Evolutionary conservation across 345 rosid genomes (phyloP), one percentile per base, ranked within the genome.

Genomic region (Populus nigra): DNA sequence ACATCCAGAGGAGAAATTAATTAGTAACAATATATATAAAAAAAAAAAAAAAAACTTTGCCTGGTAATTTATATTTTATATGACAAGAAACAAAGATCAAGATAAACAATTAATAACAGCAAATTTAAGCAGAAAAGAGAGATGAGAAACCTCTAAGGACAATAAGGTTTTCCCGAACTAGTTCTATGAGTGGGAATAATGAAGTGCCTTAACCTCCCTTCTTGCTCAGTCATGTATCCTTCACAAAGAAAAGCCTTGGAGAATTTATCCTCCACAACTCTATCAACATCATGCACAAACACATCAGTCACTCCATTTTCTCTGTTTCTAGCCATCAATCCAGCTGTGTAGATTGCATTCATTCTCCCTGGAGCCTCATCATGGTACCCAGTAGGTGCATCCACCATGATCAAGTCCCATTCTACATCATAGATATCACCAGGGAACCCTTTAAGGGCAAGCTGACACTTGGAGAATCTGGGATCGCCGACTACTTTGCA

Each of bases 401-500:
- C 98, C 71, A 93, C 96, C 97, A 95, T 95, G 45, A 93, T 95
- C 86, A 95, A 43, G 84, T 95, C 97, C 99, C 99, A 95, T 53
- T 87, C 92, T 8, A 62, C 35, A 10, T 90, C 91, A 71, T 93
- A 93, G 5, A 93, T 86, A 29, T 89, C 91, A 5, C 74, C 77
- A 0, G 99, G 99, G 73, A 93, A 88, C 9, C 88, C 88, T 76
- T 88, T 91, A 41, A 90, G 76, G 8, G 94, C 90, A 16, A 95
- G 90, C 29, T 65, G 82, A 47, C 99, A 95, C 75, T 81, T 41
- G 0, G 99, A 91, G 63, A 62, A 66, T 35, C 93, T 85, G 1
- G 94, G 96, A 77, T 93, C 96, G 1, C 80, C 47, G 39, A 92
- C 85, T 0, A 3, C 59, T 59, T 75, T 80, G 74, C 98, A 94